These are phyloP conservation scores for Akanthomyces lecanii DNA, from an alignment of 2,329 filamentous ascomycete genomes.

Conservation along the genomic window DNA sequence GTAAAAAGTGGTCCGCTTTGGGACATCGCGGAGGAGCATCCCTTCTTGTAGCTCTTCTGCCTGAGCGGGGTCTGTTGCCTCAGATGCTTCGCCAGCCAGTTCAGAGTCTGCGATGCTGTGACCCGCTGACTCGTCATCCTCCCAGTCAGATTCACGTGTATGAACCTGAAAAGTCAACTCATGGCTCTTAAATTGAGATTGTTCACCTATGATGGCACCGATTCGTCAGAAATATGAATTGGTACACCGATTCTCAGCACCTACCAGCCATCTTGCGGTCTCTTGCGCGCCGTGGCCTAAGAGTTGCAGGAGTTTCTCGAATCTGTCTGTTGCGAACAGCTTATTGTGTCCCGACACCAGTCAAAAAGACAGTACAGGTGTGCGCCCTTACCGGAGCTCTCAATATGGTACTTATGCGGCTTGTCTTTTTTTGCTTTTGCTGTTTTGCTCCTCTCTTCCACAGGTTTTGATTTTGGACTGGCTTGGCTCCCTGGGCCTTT, in stretches of 20 bases:
- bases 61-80: slow-evolving; percentile 23
- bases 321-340: background rate
- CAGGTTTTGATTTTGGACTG: background rate
- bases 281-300: background rate
- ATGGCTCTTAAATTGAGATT: slow-evolving; percentile 9
- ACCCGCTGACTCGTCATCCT: slow-evolving; percentile 18
- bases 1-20: slow-evolving; percentile 78
- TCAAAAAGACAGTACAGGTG: background rate
- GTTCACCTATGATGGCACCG: background rate
- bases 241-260: background rate
- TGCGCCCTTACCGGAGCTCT: background rate
- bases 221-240: background rate
- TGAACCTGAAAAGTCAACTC: slow-evolving; percentile 20
- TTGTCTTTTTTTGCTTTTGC: background rate
- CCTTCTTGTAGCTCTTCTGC: slow-evolving; percentile 43
- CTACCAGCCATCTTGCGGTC: slow-evolving; percentile 10
- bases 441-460: background rate
- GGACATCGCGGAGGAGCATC: slow-evolving; percentile 58
- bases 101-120: slow-evolving; percentile 20
- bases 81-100: slow-evolving; percentile 21
- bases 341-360: no score
- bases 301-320: background rate
- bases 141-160: slow-evolving; percentile 21
- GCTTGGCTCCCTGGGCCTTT: background rate
- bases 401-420: background rate